Base-by-base conservation (phyloP, 2,329 filamentous ascomycete species). In the Fusarium staphyleae region DNA sequence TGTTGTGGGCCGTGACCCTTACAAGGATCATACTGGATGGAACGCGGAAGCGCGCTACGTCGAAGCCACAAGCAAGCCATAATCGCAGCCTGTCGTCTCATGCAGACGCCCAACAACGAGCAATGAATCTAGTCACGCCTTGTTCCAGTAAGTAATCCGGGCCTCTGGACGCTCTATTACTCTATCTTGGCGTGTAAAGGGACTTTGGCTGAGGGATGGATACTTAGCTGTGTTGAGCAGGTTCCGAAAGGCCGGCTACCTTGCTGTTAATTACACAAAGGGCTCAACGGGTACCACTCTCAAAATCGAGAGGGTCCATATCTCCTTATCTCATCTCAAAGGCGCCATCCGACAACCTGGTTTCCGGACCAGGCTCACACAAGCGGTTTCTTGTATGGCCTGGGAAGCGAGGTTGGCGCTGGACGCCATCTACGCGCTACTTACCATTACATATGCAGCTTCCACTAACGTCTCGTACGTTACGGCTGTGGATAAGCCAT, bases 1-100 rank as follows among this genome's bases (percentile, higher is more conserved):
- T 60, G 48, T 53, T 60, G 48, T 58, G 57, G 57, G 49, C 30
- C 53, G 43, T 45, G 15, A 32, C 28, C 30, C 46, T 44, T 14
- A 26, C 24, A 33, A 51, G 40, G 52, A 44, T 57, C 54, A 28
- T n/a, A 50, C 50, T 52, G 40, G 49, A 52, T 39, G 52, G 52
- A 59, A 41, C 36, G 51, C 34, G 32, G 43, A 65, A 60, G 60
- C 48, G 50, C 60, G 43, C 56, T 62, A 48, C 52, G 53, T 37
- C 58, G 50, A 50, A 16, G 19, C 15, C 39, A 41, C 35, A 24
- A 42, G 29, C 47, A 47, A 35, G 28, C 24, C 44, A 44, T 40
- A 26, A 37, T 45, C 37, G 22, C 32, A 47, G 48, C 15, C 28
- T 41, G 44, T 35, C 35, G 19, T 32, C 34, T 35, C 40, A 44